Conservation (phyloP, 1,284 basidiomycete species). For the Ustilago bromivora region DNA sequence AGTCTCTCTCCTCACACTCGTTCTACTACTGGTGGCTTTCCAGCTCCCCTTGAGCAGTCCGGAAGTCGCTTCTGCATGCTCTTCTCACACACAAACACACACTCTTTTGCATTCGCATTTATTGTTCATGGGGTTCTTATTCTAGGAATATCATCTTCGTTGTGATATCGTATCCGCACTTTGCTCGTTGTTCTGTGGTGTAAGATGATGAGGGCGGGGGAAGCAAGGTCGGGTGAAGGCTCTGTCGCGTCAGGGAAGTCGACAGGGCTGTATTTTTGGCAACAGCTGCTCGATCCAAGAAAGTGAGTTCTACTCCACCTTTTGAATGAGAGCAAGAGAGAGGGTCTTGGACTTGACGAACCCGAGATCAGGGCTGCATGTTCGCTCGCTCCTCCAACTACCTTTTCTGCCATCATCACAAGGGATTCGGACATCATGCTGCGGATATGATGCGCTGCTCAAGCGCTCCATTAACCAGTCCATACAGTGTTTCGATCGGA, state of each 20-base stretch:
- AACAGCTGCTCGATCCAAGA: constrained; percentile 1
- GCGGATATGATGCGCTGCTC: not conserved
- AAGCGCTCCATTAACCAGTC: not conserved
- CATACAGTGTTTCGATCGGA: not conserved
- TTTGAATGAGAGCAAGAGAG: no score
- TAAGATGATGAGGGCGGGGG: not conserved
- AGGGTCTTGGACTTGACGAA: not conserved
- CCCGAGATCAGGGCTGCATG: not conserved
- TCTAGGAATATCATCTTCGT: constrained; percentile 1
- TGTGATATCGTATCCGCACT: not conserved
- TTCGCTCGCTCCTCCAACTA: not conserved
- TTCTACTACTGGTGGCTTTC: not conserved
- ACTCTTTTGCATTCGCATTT: not conserved
- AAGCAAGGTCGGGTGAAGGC: constrained; percentile 4
- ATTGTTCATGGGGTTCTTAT: constrained; percentile 1
- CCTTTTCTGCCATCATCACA: not conserved
- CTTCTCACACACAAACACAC: not conserved
- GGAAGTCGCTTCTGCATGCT: not conserved
- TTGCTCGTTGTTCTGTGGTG: not conserved
- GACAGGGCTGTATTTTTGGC: not conserved
- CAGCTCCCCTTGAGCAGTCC: not conserved
- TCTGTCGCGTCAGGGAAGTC: not conserved
- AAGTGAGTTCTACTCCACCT: not conserved
- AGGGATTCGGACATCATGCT: not conserved
- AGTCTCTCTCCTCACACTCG: not conserved